These are phyloP conservation scores for Clarireedia monteithiana DNA, from an alignment of 2,329 filamentous ascomycete genomes.

Conservation along the genomic window DNA sequence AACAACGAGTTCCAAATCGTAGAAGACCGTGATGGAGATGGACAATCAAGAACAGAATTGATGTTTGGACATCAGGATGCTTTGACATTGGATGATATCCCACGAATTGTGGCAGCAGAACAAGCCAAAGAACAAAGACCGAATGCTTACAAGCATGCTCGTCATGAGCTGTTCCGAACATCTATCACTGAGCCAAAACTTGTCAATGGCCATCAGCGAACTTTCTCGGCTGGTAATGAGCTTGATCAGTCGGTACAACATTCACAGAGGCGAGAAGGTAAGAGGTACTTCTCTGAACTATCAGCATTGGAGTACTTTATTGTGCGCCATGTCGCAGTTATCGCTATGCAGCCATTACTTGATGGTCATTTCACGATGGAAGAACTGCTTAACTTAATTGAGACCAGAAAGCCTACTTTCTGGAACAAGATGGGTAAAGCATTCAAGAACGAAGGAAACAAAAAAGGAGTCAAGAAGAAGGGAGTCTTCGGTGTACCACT, in stretches of 20 bases:
- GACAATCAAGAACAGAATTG: conserved; percentile 65
- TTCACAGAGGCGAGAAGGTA: conserved; percentile 46
- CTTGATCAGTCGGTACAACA: conserved; percentile 36
- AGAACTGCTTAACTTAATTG: conserved; percentile 85
- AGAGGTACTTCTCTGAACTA: conserved; percentile 92
- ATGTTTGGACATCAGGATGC: conserved; percentile 88
- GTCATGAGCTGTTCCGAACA: conserved; percentile 57
- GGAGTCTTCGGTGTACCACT: conserved; percentile 87
- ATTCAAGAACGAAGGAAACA: conserved; percentile 72
- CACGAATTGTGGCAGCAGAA: conserved; percentile 89
- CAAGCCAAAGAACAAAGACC: conserved; percentile 87
- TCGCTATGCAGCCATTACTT: conserved; percentile 89
- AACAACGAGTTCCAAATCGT: conserved; percentile 66
- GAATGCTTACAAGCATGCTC: conserved; percentile 68
- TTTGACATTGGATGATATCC: conserved; percentile 91
- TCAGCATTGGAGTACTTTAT: conserved; percentile 97
- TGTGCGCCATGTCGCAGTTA: conserved; percentile 85
- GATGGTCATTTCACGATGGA: conserved; percentile 90
- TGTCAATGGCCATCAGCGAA: conserved; percentile 61
- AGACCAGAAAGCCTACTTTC: conserved; percentile 87
- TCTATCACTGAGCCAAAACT: conserved; percentile 54
- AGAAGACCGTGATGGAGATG: conserved; percentile 64
- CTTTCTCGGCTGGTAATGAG: conserved; percentile 50
- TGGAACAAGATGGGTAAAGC: conserved; percentile 98
- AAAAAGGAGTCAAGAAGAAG: conserved; percentile 77